Evolutionary conservation across 495 filamentous ascomycete genomes (phyloP).

Genomic region (Daldinia concentrica): DNA sequence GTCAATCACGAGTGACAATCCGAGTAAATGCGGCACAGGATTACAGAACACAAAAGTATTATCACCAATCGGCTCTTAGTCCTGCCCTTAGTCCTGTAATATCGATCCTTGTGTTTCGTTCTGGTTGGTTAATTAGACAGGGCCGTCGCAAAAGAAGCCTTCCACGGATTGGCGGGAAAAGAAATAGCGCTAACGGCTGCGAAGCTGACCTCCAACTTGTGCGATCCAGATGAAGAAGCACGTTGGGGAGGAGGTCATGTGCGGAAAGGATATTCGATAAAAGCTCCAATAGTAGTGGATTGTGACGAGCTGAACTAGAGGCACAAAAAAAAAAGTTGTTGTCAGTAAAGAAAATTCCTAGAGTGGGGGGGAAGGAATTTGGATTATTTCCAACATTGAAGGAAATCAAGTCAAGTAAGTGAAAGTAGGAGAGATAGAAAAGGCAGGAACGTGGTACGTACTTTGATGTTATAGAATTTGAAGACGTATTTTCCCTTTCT

Average conservation of each 20-base stretch:
- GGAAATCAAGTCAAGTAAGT: background rate
- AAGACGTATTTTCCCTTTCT: background rate
- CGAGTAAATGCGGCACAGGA: constrained; percentile 36
- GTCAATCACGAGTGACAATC: constrained; percentile 38
- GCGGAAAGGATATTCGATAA: constrained; percentile 12
- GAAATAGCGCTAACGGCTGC: constrained; percentile 37
- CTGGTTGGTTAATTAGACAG: constrained; percentile 35
- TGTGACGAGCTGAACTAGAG: constrained; percentile 5
- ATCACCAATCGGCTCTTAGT: constrained; percentile 42
- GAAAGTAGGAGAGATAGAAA: background rate
- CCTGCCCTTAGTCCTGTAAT: constrained; percentile 39
- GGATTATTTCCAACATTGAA: background rate
- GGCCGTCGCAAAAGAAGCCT: constrained; percentile 24
- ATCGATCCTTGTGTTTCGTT: constrained; percentile 40
- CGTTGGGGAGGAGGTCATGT: constrained; percentile 32
- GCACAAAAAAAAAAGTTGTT: background rate
- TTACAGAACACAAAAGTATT: constrained; percentile 25
- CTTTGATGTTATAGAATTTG: background rate
- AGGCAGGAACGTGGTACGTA: background rate
- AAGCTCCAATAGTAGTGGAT: background rate
- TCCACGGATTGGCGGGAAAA: constrained; percentile 34
- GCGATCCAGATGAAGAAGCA: constrained; percentile 24
- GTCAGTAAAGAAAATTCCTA: background rate
- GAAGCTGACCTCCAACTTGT: constrained; percentile 42
- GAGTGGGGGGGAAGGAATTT: background rate